Evolutionary conservation across 2,329 filamentous ascomycete genomes (phyloP), one percentile per base, ranked within the genome.

Genomic region (Graphiopsis chlorocephala): DNA sequence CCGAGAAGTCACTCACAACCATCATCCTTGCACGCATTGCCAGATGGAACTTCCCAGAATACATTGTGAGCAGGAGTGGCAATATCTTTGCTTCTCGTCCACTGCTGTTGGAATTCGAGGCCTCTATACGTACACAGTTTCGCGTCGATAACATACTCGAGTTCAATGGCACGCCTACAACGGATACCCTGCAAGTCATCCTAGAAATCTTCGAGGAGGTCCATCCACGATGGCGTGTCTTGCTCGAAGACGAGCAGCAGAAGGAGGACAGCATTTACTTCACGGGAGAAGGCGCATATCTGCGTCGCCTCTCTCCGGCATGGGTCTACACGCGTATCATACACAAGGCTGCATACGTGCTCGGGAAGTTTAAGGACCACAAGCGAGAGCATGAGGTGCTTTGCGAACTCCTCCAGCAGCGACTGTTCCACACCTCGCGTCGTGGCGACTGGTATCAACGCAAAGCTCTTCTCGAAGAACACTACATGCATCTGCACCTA

Each of bases 381-480:
- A 82, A 82, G 63, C 85, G 86, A 28, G 95, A 99, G 73, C 88
- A 97, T 73, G 79, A 83, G 2, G 79, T 97, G 0, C 79, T 97
- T 1, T 83, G 79, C 0, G 91, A 95, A 72, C 84, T 99, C 3
- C 85, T 99, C 0, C 79, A 80, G 3, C 95, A 99, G 74, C 85
- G 85, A 4, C 83, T 97, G 0, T 98, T 98, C 72, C 93, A 98
- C 72, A 84, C 90, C 50, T 87, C 93, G 1, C 86, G 93, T 29
- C 86, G 95, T 48, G 95, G 95, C 0, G 87, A 88, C 0, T 99
- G 95, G 95, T 98, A 98, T 75, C 93, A 97, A 74, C 90, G 95
- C 23, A 97, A 96, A 78, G 95, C 94, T 0, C 81, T 99, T 1
- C 78, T 99, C 1, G 95, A 99, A 79, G 95, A 99, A 75, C 93